Base-by-base conservation (phyloP, 83 land plant genomes). In the Picea engelmannii region DNA sequence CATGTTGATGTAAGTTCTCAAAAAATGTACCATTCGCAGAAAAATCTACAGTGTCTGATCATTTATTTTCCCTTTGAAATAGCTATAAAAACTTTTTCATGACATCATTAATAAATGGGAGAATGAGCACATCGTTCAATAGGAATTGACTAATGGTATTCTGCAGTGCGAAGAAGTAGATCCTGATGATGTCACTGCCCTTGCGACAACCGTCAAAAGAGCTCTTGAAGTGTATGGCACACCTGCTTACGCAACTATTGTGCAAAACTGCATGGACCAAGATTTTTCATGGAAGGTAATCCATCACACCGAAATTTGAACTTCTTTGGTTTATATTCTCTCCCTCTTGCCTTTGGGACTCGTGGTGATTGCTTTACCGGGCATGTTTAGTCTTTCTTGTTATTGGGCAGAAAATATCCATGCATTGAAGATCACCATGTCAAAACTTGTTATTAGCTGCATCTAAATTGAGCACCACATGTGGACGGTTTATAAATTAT, bases 281-380 rank as follows among this genome's bases (percentile, higher is more conserved):
- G 99, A 97, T 80, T 86, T 95, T 35, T 97, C 99, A 21, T 97
- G 99, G 99, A 97, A 97, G 98, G 99, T 96, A 38, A 62, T 55
- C 15, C 59, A 55, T 55, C 59, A 55, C 59, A 55, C 13, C 15
- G 20, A 6, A 35, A 9, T 52, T 35, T 24, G 13, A 76, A 12
- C 4, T 0, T 11, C 16, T 24, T 75, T 17, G 58, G 62, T 21
- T 76, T 60, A 23, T 47, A 20, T 42, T 21, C 71, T 40, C 24
- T 21, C 25, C 24, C 21, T n/a, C 7, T 59, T 18, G 42, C 58
- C 16, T 60, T 76, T 74, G n/a, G 24, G 7, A 74, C 40, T n/a
- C 11, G 31, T 66, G 81, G 12, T 80, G 3, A 4, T 13, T 59
- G 25, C 76, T 61, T 62, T 6, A 61, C 76, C 2, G 69, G 49